Evolutionary conservation across 2,329 filamentous ascomycete genomes (phyloP).

Genomic region (Aureobasidium sp.): DNA sequence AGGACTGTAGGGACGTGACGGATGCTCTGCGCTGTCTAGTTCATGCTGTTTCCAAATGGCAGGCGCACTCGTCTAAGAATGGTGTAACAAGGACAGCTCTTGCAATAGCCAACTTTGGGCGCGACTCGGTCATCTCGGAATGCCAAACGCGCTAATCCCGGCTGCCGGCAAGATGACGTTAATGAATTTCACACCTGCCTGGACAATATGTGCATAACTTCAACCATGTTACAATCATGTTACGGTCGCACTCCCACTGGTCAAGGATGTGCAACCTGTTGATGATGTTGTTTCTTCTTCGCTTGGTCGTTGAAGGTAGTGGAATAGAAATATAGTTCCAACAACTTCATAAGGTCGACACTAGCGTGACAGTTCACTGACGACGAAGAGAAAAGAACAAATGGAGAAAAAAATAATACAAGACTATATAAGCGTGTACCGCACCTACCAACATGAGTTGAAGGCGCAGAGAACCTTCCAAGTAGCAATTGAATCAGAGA

Average conservation of each 20-base stretch:
- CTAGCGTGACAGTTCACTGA: background rate
- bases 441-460: background rate
- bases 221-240: constrained; percentile 21
- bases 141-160: constrained; percentile 2
- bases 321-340: constrained; percentile 15
- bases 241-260: constrained; percentile 24
- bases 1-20: background rate
- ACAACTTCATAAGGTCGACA: constrained; percentile 16
- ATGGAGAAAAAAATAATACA: background rate
- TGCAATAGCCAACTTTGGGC: background rate
- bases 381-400: background rate
- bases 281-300: constrained; percentile 21
- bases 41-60: constrained; percentile 5
- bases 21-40: background rate
- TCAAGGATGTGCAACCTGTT: constrained; percentile 23
- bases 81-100: background rate
- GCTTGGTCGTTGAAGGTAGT: constrained; percentile 20
- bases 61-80: background rate
- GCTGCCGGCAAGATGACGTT: background rate
- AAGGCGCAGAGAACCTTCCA: constrained; percentile 38
- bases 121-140: constrained; percentile 6
- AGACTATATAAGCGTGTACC: background rate
- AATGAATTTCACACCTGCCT: background rate
- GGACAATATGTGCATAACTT: no score
- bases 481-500: constrained; percentile 64